Base-by-base conservation (phyloP, 148 eudicot genomes). In the Amaranthus cruentus region DNA sequence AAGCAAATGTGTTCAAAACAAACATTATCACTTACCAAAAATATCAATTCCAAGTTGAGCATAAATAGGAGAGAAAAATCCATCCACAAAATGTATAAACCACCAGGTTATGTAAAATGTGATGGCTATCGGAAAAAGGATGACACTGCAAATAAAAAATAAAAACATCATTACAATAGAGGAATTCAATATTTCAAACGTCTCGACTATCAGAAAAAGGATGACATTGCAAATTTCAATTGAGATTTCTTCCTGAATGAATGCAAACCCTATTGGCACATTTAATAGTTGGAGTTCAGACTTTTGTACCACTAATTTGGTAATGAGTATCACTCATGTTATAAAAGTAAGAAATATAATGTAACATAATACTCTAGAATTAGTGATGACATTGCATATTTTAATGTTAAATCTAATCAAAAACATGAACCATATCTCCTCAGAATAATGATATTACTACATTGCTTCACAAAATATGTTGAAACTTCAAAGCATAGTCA, bases 21-120 rank as follows among this genome's bases (percentile, higher is more conserved):
- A 50, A 10, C 4, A 44, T 49, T 12, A 9, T 43, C 52, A 86
- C 94, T 77, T 62, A 89, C 94, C 94, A 76, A 89, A 87, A 59
- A 82, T 81, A 66, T 84, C 81, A 57, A 89, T 81, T 59, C 94
- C 94, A 42, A 89, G 82, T 57, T 87, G 89, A 28, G 75, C 13
- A 72, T 81, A 89, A 52, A 89, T 79, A 14, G 93, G 93, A 52
- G 93, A 87, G 77, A 89, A 89, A 82, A 87, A 87, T 38, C 91
- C 93, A 69, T 89, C 93, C 73, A 89, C 91, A 14, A 87, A 84
- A 73, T 81, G 93, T 68, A 89, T 78, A 75, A 89, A 87, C 91
- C 93, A 87, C 93, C 93, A 87, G 21, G 93, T 89, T n/a, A 71
- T 65, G 61, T 89, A 89, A 76, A 87, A 89, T 51, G 93, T 89